Evolutionary conservation across 495 filamentous ascomycete genomes (phyloP).

Genomic region (Neurospora sp.): DNA sequence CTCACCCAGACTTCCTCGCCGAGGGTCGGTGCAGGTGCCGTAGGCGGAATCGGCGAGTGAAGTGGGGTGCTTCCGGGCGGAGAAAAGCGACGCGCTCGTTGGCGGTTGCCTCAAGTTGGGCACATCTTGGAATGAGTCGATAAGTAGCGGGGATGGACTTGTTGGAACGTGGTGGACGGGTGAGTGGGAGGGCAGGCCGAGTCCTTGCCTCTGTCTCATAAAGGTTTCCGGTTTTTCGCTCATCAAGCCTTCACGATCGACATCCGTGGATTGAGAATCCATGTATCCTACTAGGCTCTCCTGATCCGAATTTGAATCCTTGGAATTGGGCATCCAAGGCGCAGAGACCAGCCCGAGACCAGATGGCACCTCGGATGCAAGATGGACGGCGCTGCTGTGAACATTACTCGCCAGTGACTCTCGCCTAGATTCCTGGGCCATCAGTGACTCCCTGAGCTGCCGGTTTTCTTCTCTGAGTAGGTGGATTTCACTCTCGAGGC

Average conservation of each 20-base stretch:
- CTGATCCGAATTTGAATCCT: slow-evolving; percentile 8
- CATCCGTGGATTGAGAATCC: slow-evolving; percentile 20
- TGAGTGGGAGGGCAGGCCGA: slow-evolving; percentile 13
- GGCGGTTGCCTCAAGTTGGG: neutral
- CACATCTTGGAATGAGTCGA: neutral
- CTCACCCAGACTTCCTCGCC: slow-evolving; percentile 16
- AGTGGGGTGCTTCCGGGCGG: slow-evolving; percentile 3
- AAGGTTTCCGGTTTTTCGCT: slow-evolving; percentile 16
- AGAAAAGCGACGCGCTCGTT: neutral
- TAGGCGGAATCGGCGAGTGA: slow-evolving; percentile 22
- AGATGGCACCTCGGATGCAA: neutral
- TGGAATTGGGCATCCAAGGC: neutral
- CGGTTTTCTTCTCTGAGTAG: neutral
- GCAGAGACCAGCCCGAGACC: neutral
- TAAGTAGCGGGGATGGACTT: slow-evolving; percentile 12
- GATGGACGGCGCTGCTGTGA: neutral
- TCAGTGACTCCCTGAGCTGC: neutral
- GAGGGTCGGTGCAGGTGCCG: slow-evolving; percentile 7
- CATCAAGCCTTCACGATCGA: slow-evolving; percentile 21
- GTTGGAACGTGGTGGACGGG: slow-evolving; percentile 21
- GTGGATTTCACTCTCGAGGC: neutral
- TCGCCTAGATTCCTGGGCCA: neutral
- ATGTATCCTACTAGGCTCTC: slow-evolving; percentile 21
- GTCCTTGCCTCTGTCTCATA: slow-evolving; percentile 16
- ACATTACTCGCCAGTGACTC: neutral